phyloP scores from a whole-genome alignment of 1,139 yeast species.

The Geotrichum aggregatum region DNA sequence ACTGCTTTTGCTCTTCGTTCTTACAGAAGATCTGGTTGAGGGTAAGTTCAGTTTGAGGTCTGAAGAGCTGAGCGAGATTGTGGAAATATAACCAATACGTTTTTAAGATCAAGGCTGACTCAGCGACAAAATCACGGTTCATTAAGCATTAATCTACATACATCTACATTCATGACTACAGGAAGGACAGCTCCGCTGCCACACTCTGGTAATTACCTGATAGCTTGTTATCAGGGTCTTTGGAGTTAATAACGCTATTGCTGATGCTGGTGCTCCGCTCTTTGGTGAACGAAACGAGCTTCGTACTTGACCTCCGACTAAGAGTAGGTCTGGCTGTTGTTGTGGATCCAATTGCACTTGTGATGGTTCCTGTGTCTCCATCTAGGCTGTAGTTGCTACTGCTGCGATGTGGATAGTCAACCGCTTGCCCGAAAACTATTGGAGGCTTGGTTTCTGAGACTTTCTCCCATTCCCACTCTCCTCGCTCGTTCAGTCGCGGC shows the following conservation, averaged over 20 bases:
- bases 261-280: constrained; percentile 9
- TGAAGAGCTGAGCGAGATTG: too few relatives aligned
- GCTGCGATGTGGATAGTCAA: constrained; percentile 11
- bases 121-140: background rate
- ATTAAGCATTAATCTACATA: too few relatives aligned
- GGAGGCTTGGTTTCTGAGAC: constrained; percentile 21
- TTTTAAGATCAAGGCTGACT: background rate
- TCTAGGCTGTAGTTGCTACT: constrained; percentile 3
- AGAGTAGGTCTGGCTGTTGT: background rate
- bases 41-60: too few relatives aligned
- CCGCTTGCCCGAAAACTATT: constrained; percentile 18
- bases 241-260: background rate
- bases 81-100: background rate
- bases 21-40: too few relatives aligned
- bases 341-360: background rate
- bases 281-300: constrained; percentile 11
- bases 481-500: constrained; percentile 36
- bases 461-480: constrained; percentile 36
- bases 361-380: constrained; percentile 14
- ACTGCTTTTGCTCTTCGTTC: too few relatives aligned
- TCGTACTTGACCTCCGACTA: constrained; percentile 5
- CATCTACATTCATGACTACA: background rate
- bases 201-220: background rate
- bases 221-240: background rate
- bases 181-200: constrained; percentile 3